Conservation (phyloP, 2,329 filamentous ascomycete species). For the Cladophialophora bantiana region DNA sequence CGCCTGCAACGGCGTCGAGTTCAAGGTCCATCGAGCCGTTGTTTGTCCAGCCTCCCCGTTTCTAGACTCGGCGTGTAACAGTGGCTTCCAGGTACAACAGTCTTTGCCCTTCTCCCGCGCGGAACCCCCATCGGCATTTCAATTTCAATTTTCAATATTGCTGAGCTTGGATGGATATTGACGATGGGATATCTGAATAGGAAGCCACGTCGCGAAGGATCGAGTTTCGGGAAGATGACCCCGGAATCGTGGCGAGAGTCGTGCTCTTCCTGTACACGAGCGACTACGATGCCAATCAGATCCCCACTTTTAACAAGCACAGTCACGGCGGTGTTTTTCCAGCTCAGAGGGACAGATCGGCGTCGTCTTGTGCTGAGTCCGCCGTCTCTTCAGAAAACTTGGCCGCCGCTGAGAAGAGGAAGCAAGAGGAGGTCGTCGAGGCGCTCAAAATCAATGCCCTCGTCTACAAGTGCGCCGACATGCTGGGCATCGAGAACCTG, state of each 20-base stretch:
- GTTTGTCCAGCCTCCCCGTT: conserved; percentile 40
- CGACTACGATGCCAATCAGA: conserved; percentile 11
- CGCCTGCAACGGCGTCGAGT: conserved; percentile 37
- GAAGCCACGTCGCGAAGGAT: conserved; percentile 13
- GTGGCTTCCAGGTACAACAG: conserved; percentile 41
- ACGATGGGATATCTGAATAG: neutral
- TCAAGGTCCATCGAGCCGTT: conserved; percentile 41
- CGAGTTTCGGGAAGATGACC: conserved; percentile 20
- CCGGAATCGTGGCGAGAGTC: conserved; percentile 19
- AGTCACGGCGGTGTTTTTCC: neutral
- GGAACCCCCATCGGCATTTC: too few relatives aligned
- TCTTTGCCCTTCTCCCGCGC: too few relatives aligned
- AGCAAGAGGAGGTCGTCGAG: too few relatives aligned
- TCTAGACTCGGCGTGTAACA: conserved; percentile 36
- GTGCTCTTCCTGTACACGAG: conserved; percentile 25
- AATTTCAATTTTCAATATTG: too few relatives aligned
- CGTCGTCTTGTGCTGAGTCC: too few relatives aligned
- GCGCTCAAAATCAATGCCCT: too few relatives aligned
- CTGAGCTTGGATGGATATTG: too few relatives aligned
- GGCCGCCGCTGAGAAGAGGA: too few relatives aligned
- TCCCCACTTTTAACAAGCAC: conserved; percentile 13
- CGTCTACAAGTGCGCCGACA: too few relatives aligned
- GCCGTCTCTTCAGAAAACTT: too few relatives aligned
- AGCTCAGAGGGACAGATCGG: neutral
- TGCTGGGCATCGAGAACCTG: too few relatives aligned